Conservation (phyloP, 2,329 filamentous ascomycete species). For the Akanthomyces uredinophilus region DNA sequence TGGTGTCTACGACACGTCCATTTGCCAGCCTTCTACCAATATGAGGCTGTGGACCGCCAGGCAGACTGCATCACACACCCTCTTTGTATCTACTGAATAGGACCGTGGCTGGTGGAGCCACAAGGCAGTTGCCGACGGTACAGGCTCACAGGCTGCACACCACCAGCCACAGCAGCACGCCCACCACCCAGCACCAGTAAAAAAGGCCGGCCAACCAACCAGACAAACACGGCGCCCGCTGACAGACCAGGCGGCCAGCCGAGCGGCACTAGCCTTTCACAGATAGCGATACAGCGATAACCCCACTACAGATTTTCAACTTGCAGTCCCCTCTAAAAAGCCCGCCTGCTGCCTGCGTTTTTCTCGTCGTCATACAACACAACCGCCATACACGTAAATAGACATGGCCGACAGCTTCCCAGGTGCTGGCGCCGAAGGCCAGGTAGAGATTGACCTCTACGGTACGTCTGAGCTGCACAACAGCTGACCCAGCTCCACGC, state of each 20-base stretch:
- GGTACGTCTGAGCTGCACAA: slow-evolving; percentile 31
- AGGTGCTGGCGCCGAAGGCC: slow-evolving; percentile 15
- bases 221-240: neutral
- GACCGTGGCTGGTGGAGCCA: too few species aligned
- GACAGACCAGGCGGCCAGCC: neutral
- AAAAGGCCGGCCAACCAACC: neutral
- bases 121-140: too few species aligned
- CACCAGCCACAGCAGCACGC: neutral
- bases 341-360: slow-evolving; percentile 3
- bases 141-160: too few species aligned
- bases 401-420: slow-evolving; percentile 12
- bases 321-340: slow-evolving; percentile 9
- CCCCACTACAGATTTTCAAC: slow-evolving; percentile 17
- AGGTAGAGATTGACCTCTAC: slow-evolving; percentile 55
- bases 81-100: too few species aligned
- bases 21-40: neutral
- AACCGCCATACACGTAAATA: neutral
- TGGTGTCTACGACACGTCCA: neutral
- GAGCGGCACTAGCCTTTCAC: slow-evolving; percentile 5
- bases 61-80: neutral
- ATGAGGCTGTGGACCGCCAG: neutral
- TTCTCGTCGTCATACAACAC: slow-evolving; percentile 4
- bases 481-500: neutral
- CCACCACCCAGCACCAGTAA: too few species aligned
- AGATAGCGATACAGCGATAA: slow-evolving; percentile 5